phyloP scores from a whole-genome alignment of 352 stramenopile genomes.

The Phytophthora pini region DNA sequence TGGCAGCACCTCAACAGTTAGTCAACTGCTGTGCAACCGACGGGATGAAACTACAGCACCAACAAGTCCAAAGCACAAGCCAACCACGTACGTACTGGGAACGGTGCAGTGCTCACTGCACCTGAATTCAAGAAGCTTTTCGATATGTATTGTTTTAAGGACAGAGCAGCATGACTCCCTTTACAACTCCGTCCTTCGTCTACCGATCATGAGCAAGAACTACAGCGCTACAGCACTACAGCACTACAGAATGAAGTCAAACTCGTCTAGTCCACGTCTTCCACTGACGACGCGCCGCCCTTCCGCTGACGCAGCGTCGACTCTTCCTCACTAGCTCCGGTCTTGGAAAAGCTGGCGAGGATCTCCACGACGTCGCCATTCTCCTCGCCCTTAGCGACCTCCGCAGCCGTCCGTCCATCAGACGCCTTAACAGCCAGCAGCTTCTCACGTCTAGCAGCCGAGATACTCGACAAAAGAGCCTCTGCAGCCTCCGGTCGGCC shows the following conservation, averaged over 20 bases:
- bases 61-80: slow-evolving; percentile 5
- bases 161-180: too few relatives aligned
- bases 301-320: slow-evolving; percentile 69
- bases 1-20: neutral
- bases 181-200: slow-evolving; percentile 16
- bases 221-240: neutral
- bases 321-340: slow-evolving; percentile 29
- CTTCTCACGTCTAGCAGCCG: slow-evolving; percentile 41
- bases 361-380: slow-evolving; percentile 77
- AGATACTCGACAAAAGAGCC: slow-evolving; percentile 55
- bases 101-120: slow-evolving; percentile 20
- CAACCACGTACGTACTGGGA: slow-evolving; percentile 20
- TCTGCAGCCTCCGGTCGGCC: slow-evolving; percentile 74
- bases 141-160: slow-evolving; percentile 23
- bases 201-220: slow-evolving; percentile 23
- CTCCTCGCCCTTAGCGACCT: slow-evolving; percentile 74
- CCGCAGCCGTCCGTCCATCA: slow-evolving; percentile 67
- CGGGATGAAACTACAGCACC: slow-evolving; percentile 27
- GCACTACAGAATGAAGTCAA: slow-evolving; percentile 1
- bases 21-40: slow-evolving; percentile 28
- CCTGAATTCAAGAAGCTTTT: slow-evolving; percentile 16
- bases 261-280: slow-evolving; percentile 76
- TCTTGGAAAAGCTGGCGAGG: slow-evolving; percentile 47
- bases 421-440: slow-evolving; percentile 61
- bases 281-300: slow-evolving; percentile 53